Evolutionary conservation across 1,139 yeast species (phyloP), one percentile per base, ranked within the genome.

Genomic region (Hemisphaericaspora xylofermentans): DNA sequence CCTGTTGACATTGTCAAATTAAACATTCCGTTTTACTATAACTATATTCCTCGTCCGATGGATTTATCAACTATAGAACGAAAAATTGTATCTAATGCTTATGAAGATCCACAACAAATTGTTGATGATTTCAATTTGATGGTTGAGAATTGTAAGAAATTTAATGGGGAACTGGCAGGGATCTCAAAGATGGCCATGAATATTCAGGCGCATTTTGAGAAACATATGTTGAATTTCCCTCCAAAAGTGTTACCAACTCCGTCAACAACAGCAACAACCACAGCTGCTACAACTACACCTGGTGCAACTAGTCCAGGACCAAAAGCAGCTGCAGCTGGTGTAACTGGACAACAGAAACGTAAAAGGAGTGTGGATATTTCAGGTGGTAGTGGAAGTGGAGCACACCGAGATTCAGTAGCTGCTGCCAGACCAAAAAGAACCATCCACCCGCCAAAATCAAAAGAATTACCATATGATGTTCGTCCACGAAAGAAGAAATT

Each of bases 391-490:
- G 17, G 25, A 3, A 18, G 14, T 12, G 25, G 49, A 2, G 62
- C 62, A 44, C 39, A 35, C 4, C 57, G 59, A 39, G 73, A 68
- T 43, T 70, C 76, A 5, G 72, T 72, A 21, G 77, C 78, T 22
- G 71, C 72, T 8, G 71, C 66, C 33, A 77, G 98, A 51, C 98
- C 98, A 34, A 91, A 91, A 66, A 80, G 99, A 52, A 95, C 89
- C 54, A 88, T 93, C 38, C 97, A 91, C 58, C 98, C 98, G 3
- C 98, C 98, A 41, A 85, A 87, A 57, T 87, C 96, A 14, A 88
- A 88, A 59, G 98, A 93, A 60, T 78, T 91, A 60, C 95, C 96
- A 3, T 88, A 88, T 56, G 96, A 88, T 57, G 79, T 78, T 33
- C 80, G 94, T 59, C 98, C 98, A 37, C 80, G 95, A 50, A 87